Percentiles rank a stretch among this genome's conserved stretches.
Conservation (phyloP, 305 asterid species). For the Ajuga reptans region DNA sequence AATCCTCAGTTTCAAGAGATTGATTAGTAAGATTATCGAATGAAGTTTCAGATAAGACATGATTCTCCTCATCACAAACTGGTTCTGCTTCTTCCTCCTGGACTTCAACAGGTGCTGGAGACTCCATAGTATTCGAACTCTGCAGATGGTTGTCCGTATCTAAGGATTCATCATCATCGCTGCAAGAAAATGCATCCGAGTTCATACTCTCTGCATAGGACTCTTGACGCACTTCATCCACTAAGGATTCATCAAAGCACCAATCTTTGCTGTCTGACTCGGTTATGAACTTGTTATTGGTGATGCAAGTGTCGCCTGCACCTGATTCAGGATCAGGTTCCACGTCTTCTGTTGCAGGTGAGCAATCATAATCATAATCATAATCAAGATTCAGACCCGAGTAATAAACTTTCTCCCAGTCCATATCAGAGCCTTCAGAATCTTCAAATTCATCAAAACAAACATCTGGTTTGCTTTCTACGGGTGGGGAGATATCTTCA, state of each 20-base stretch:
- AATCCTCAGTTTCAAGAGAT: constrained; percentile 12
- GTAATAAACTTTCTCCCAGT: constrained; percentile 40
- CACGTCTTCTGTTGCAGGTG: background rate
- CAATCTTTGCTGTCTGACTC: constrained; percentile 14
- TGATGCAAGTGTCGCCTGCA: background rate
- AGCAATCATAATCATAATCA: constrained; percentile 20
- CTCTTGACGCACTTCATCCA: constrained; percentile 28
- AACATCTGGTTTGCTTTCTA: constrained; percentile 7
- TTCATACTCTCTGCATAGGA: constrained; percentile 32
- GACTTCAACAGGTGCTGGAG: constrained; percentile 10
- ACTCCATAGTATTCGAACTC: background rate
- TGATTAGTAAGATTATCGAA: background rate
- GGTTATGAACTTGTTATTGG: constrained; percentile 1
- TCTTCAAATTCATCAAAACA: constrained; percentile 18
- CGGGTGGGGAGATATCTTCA: constrained; percentile 7
- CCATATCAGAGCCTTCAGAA: constrained; percentile 42
- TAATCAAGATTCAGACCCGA: constrained; percentile 30
- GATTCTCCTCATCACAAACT: constrained; percentile 10
- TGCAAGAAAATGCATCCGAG: constrained; percentile 31
- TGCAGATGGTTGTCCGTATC: constrained; percentile 23
- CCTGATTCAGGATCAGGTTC: constrained; percentile 22
- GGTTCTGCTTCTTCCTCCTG: constrained; percentile 18
- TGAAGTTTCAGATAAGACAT: constrained; percentile 7
- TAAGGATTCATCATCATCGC: constrained; percentile 26
- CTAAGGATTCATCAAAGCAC: constrained; percentile 25